phyloP scores from a whole-genome alignment of 257 asterid genomes.

The Scutellaria galericulata region DNA sequence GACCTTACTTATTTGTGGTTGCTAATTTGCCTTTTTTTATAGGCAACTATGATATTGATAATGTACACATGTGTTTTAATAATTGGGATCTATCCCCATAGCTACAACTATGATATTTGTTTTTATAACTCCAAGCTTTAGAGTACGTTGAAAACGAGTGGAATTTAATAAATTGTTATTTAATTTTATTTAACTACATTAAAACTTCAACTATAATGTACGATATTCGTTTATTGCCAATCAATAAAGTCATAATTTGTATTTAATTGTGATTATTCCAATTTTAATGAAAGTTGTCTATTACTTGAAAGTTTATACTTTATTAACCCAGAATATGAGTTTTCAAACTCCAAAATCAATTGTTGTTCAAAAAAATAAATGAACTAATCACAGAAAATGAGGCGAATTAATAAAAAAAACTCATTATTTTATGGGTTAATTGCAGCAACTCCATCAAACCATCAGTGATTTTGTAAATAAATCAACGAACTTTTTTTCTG shows the following conservation, averaged over 20 bases:
- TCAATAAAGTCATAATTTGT: too few relatives aligned
- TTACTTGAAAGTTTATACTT: too few relatives aligned
- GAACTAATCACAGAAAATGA: neutral
- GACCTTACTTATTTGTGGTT: conserved; percentile 37
- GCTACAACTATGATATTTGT: neutral
- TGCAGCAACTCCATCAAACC: too few relatives aligned
- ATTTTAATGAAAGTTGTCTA: too few relatives aligned
- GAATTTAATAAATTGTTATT: too few relatives aligned
- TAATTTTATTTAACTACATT: too few relatives aligned
- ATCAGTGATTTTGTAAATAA: too few relatives aligned
- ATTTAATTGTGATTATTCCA: too few relatives aligned
- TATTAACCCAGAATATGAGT: neutral
- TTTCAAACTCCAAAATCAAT: neutral
- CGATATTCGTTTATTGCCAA: neutral
- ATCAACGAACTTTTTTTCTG: too few relatives aligned
- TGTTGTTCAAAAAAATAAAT: neutral
- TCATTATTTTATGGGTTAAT: too few relatives aligned
- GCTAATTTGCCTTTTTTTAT: conserved; percentile 32
- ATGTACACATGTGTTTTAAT: conserved; percentile 10
- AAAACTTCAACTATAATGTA: neutral
- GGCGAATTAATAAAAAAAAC: neutral
- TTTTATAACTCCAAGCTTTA: neutral
- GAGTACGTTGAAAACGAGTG: neutral
- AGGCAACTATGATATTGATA: conserved; percentile 35
- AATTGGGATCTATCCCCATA: conserved; percentile 10